Conservation (phyloP, 73 alveolate species). For the Tetrahymena elliotti region DNA sequence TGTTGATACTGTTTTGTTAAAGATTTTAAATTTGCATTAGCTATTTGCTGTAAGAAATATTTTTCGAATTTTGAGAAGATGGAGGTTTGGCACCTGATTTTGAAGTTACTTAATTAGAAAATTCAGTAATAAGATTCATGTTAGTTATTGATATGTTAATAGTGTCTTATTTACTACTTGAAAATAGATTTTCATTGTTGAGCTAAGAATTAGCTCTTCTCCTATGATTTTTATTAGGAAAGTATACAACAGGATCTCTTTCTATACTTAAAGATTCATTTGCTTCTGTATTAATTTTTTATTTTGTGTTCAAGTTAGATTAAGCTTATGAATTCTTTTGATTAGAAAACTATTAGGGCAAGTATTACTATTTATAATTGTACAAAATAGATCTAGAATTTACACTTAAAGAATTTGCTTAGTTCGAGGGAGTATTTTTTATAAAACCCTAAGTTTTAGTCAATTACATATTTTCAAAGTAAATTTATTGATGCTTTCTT, state of each 20-base stretch:
- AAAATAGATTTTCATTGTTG: neutral
- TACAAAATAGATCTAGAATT: neutral
- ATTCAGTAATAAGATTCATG: neutral
- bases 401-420: neutral
- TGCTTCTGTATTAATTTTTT: neutral
- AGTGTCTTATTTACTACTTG: neutral
- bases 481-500: neutral
- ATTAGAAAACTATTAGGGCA: neutral
- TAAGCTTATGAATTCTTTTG: neutral
- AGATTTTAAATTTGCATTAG: neutral
- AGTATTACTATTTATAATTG: neutral
- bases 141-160: neutral
- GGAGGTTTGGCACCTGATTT: neutral
- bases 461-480: neutral
- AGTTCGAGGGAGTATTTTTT: neutral
- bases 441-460: neutral
- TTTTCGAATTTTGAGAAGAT: neutral
- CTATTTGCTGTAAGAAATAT: neutral
- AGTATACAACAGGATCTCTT: neutral
- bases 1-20: neutral
- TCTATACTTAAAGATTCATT: neutral
- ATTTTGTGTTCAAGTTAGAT: neutral
- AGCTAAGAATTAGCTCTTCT: neutral
- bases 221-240: neutral
- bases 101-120: neutral